These are phyloP conservation scores for Phaseolus lunatus DNA, from an alignment of 306 rosid genomes.

Conservation along the genomic window DNA sequence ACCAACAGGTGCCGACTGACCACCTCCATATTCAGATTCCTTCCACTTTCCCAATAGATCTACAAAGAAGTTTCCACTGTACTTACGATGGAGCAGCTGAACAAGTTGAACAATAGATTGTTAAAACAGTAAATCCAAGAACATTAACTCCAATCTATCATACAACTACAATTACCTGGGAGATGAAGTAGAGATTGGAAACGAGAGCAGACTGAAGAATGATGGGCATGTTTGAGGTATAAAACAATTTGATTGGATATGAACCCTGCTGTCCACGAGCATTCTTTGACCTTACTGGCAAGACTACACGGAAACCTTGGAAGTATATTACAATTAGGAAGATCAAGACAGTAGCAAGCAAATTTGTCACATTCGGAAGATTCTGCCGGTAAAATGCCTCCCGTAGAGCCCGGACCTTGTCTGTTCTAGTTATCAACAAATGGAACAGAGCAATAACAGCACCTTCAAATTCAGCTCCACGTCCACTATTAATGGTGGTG, in stretches of 20 bases:
- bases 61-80: constrained; percentile 84
- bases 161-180: constrained; percentile 70
- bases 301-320: constrained; percentile 97
- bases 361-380: constrained; percentile 95
- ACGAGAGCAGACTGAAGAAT: constrained; percentile 98
- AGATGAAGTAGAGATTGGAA: constrained; percentile 89
- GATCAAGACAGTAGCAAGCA: constrained; percentile 86
- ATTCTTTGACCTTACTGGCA: constrained; percentile 96
- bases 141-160: neutral
- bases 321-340: constrained; percentile 87
- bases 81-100: constrained; percentile 85
- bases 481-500: constrained; percentile 93
- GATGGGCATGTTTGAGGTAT: constrained; percentile 98
- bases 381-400: constrained; percentile 96
- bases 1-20: constrained; percentile 87
- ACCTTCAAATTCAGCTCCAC: constrained; percentile 97
- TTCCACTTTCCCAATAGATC: constrained; percentile 95
- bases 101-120: constrained; percentile 24
- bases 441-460: constrained; percentile 95
- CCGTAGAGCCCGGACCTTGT: constrained; percentile 87
- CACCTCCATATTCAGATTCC: constrained; percentile 93
- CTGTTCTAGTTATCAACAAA: constrained; percentile 82
- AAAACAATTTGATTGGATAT: constrained; percentile 91
- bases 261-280: constrained; percentile 98
- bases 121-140: constrained; percentile 35